Evolutionary conservation across 2,329 filamentous ascomycete genomes (phyloP).

Genomic region (Verticillium longisporum): DNA sequence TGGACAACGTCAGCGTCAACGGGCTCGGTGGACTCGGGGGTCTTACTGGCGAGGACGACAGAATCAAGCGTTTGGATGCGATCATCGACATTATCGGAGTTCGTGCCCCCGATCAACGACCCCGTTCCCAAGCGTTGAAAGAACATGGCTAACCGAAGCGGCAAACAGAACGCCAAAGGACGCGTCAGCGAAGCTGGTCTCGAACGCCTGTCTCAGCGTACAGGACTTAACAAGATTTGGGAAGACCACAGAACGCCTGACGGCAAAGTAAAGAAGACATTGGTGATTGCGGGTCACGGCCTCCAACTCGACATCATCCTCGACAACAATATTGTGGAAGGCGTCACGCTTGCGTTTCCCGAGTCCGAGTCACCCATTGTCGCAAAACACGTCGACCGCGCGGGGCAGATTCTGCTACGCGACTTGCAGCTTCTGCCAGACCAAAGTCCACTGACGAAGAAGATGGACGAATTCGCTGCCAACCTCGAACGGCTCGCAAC

Average conservation of each 20-base stretch:
- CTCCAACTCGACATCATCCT: slow-evolving; percentile 57
- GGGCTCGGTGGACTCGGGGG: slow-evolving; percentile 30
- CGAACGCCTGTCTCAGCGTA: slow-evolving; percentile 60
- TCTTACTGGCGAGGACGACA: slow-evolving; percentile 46
- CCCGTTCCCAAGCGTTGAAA: slow-evolving; percentile 25
- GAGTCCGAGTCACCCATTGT: slow-evolving; percentile 54
- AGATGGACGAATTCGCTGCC: slow-evolving; percentile 60
- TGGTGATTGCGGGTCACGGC: slow-evolving; percentile 57
- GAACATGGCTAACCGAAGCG: slow-evolving; percentile 15
- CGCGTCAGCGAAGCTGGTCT: slow-evolving; percentile 68
- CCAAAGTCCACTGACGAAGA: slow-evolving; percentile 62
- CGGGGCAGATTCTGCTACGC: slow-evolving; percentile 57
- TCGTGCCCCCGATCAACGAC: slow-evolving; percentile 12
- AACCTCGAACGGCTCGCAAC: slow-evolving; percentile 65
- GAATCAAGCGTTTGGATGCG: slow-evolving; percentile 44
- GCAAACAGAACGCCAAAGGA: slow-evolving; percentile 35
- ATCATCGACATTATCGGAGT: slow-evolving; percentile 46
- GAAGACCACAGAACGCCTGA: slow-evolving; percentile 42
- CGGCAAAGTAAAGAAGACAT: slow-evolving; percentile 42
- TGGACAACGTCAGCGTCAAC: slow-evolving; percentile 44
- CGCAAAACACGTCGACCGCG: slow-evolving; percentile 52
- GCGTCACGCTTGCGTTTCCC: slow-evolving; percentile 56
- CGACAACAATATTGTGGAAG: slow-evolving; percentile 54
- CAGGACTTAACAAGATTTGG: slow-evolving; percentile 60
- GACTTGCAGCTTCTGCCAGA: slow-evolving; percentile 55